Evolutionary conservation across 495 filamentous ascomycete genomes (phyloP).

Genomic region (Tuber borchii): DNA sequence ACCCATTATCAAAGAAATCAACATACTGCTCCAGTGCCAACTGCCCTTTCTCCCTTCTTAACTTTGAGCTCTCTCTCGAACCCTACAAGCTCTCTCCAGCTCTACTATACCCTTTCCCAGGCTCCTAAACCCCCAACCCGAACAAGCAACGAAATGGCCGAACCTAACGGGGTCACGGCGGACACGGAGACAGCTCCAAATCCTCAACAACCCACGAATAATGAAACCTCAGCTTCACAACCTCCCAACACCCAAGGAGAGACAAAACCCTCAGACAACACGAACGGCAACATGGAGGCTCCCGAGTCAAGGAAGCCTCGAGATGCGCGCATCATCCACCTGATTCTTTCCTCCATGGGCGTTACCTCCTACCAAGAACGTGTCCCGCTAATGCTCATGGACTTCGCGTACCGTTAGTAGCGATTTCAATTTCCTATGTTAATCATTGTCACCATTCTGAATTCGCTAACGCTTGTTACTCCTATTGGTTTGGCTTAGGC

Average conservation of each 20-base stretch:
- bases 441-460: background rate
- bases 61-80: background rate
- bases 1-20: background rate
- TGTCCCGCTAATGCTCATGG: slow-evolving; percentile 86
- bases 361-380: slow-evolving; percentile 88
- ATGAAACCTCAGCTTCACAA: slow-evolving; percentile 30
- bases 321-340: slow-evolving; percentile 84
- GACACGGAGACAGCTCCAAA: slow-evolving; percentile 13
- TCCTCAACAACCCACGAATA: slow-evolving; percentile 27
- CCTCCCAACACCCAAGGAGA: slow-evolving; percentile 7
- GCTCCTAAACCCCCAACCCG: background rate
- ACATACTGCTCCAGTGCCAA: background rate
- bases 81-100: background rate
- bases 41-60: background rate
- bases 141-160: slow-evolving; percentile 39
- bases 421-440: slow-evolving; percentile 46
- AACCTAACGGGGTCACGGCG: slow-evolving; percentile 43
- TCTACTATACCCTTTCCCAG: background rate
- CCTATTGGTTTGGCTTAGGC: slow-evolving; percentile 7
- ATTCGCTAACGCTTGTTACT: background rate
- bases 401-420: slow-evolving; percentile 83
- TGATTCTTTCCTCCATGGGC: slow-evolving; percentile 78
- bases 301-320: slow-evolving; percentile 69
- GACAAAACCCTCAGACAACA: slow-evolving; percentile 33
- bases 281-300: slow-evolving; percentile 48